Conservation (phyloP, 2,329 filamentous ascomycete genomes). For the Mariannaea elegans region DNA sequence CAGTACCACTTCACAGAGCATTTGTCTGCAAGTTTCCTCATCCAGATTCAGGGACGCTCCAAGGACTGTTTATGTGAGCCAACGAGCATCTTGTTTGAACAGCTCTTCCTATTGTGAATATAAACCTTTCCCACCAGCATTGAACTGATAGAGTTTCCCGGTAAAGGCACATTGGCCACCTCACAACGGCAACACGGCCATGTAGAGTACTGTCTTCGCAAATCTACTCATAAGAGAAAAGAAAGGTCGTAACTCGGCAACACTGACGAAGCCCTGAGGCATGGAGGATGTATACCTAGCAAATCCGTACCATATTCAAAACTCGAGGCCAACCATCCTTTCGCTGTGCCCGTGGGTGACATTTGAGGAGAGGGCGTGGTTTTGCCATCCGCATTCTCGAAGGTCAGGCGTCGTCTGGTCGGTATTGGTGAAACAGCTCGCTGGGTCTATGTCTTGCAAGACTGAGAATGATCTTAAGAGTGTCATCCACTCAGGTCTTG, state of each 20-base stretch:
- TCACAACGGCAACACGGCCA: neutral
- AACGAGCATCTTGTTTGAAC: conserved; percentile 1
- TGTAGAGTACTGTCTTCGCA: neutral
- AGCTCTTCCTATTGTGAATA: neutral
- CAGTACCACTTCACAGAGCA: neutral
- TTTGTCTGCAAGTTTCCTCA: conserved; percentile 1
- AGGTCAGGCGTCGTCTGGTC: neutral
- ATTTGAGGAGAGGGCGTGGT: neutral
- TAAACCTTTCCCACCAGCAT: neutral
- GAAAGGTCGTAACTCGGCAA: neutral
- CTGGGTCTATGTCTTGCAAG: neutral
- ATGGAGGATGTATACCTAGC: neutral
- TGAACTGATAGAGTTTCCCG: neutral
- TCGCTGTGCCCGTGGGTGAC: neutral
- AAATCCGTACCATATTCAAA: neutral
- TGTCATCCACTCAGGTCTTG: conserved; percentile 1
- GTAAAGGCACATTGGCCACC: neutral
- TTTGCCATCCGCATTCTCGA: conserved; percentile 2
- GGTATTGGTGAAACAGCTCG: conserved; percentile 1
- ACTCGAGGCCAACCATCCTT: neutral
- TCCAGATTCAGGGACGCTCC: neutral
- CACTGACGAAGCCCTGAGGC: neutral
- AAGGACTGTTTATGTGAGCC: neutral
- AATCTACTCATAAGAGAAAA: no score
- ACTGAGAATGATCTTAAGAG: neutral